A percentile compares a stretch with the other conserved stretches of the same genome.
These are phyloP conservation scores for Vitis hybrid DNA, from an alignment of 177 flowering plant species.

Conservation along the genomic window DNA sequence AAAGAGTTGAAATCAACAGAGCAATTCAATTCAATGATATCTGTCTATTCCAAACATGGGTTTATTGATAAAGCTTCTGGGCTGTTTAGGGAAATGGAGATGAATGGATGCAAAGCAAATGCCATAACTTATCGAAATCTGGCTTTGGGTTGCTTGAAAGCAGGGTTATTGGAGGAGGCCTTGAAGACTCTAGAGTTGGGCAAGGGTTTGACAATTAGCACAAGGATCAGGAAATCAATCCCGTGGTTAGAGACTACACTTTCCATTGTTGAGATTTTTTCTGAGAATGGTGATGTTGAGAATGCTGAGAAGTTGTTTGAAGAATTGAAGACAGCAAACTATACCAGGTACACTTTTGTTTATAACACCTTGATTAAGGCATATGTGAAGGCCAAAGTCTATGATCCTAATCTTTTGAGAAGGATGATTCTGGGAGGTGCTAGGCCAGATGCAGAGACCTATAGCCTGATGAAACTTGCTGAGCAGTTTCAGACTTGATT, in stretches of 20 bases:
- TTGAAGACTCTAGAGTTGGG: conserved; percentile 71
- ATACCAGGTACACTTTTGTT: conserved; percentile 76
- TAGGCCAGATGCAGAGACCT: conserved; percentile 91
- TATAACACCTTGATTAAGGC: conserved; percentile 80
- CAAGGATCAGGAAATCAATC: conserved; percentile 55
- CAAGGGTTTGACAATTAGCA: conserved; percentile 29
- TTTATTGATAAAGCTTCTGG: conserved; percentile 57
- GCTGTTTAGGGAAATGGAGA: conserved; percentile 65
- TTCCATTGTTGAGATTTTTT: conserved; percentile 66
- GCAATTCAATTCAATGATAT: conserved; percentile 76
- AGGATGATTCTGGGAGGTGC: conserved; percentile 91
- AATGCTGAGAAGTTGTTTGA: conserved; percentile 74
- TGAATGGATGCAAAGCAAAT: conserved; percentile 65
- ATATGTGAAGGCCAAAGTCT: conserved; percentile 77
- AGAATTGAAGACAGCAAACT: conserved; percentile 66
- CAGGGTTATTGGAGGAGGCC: conserved; percentile 57
- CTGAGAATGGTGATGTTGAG: conserved; percentile 78
- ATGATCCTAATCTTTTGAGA: conserved; percentile 68
- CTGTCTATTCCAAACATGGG: conserved; percentile 76
- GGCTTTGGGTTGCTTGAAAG: conserved; percentile 80
- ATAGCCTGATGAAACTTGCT: conserved; percentile 70
- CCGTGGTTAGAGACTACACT: conserved; percentile 93
- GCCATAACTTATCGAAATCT: conserved; percentile 84
- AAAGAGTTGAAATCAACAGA: conserved; percentile 62
- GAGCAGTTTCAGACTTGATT: conserved; percentile 58